Percentiles rank a stretch among this genome's conserved stretches.
Conservation (phyloP, 2,329 filamentous ascomycete species). For the Sodiomyces alkalinus region DNA sequence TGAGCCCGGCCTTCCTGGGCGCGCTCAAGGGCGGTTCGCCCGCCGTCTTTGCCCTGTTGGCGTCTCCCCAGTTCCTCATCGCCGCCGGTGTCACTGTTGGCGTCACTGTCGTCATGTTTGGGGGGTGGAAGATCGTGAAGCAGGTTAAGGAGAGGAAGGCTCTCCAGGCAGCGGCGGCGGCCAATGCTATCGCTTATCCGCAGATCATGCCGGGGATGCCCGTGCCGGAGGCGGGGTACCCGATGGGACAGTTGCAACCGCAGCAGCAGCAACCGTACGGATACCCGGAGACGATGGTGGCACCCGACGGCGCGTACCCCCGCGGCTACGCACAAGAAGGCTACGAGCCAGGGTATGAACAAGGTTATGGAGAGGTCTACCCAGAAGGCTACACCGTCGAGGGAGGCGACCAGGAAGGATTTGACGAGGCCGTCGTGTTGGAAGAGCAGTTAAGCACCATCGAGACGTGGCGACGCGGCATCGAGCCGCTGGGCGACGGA, state of each 20-base stretch:
- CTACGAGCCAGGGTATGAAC: no score
- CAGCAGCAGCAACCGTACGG: no score
- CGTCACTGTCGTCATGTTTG: slow-evolving; percentile 89
- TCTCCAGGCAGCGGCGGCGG: slow-evolving; percentile 10
- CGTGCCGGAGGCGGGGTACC: slow-evolving; percentile 1
- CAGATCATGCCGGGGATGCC: slow-evolving; percentile 1
- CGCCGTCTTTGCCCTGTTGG: slow-evolving; percentile 70
- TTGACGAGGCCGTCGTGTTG: slow-evolving; percentile 41
- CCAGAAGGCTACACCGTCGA: no score
- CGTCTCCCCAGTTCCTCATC: slow-evolving; percentile 88
- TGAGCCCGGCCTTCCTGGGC: slow-evolving; percentile 66
- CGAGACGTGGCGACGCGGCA: slow-evolving; percentile 43
- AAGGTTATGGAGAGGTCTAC: no score
- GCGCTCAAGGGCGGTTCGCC: slow-evolving; percentile 70
- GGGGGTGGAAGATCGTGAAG: slow-evolving; percentile 96
- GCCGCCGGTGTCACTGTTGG: slow-evolving; percentile 79
- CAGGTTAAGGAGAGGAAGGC: slow-evolving; percentile 41
- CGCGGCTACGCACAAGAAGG: no score
- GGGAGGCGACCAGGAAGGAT: slow-evolving; percentile 13
- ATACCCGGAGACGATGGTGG: no score
- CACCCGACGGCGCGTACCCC: not conserved
- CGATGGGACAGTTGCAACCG: slow-evolving; percentile 2
- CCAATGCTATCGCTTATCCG: slow-evolving; percentile 15
- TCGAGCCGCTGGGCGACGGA: slow-evolving; percentile 29
- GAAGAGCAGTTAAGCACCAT: slow-evolving; percentile 44